These are phyloP conservation scores for Austroboletus niveus DNA, from an alignment of 1,284 basidiomycete species.

Conservation along the genomic window DNA sequence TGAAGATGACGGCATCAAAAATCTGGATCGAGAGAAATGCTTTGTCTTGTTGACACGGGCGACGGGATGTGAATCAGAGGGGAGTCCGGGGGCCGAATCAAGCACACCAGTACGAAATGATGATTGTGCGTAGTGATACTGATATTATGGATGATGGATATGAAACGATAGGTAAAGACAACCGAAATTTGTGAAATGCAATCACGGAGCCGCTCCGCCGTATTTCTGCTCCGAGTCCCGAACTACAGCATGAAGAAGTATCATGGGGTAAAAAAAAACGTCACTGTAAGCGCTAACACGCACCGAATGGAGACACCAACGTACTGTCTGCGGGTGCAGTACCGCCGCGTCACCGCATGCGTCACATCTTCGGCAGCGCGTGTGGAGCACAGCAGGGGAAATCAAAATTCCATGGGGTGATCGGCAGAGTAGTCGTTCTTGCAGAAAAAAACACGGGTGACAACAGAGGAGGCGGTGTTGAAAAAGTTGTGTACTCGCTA, in stretches of 20 bases:
- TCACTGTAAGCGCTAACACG: no score
- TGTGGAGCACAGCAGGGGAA: background rate
- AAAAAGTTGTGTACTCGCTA: background rate
- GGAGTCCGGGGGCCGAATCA: slow-evolving; percentile 20
- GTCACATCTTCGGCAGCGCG: no score
- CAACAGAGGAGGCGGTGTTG: slow-evolving; percentile 5
- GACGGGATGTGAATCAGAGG: background rate
- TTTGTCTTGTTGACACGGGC: background rate
- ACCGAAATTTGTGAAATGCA: background rate
- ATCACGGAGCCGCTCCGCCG: no score
- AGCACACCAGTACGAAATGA: no score
- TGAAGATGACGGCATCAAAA: slow-evolving; percentile 17
- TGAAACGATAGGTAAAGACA: background rate
- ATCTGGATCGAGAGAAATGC: background rate
- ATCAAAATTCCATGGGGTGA: no score
- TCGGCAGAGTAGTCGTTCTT: background rate
- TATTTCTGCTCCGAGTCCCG: no score
- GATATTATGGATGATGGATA: background rate
- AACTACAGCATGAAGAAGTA: no score
- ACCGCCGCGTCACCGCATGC: no score
- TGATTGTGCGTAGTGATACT: background rate
- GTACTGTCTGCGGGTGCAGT: no score
- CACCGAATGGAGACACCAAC: no score
- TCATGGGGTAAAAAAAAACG: no score
- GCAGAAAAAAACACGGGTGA: background rate